Conservation (phyloP, 805 yeast species). For the Vanderwaltozyma yarrowii region DNA sequence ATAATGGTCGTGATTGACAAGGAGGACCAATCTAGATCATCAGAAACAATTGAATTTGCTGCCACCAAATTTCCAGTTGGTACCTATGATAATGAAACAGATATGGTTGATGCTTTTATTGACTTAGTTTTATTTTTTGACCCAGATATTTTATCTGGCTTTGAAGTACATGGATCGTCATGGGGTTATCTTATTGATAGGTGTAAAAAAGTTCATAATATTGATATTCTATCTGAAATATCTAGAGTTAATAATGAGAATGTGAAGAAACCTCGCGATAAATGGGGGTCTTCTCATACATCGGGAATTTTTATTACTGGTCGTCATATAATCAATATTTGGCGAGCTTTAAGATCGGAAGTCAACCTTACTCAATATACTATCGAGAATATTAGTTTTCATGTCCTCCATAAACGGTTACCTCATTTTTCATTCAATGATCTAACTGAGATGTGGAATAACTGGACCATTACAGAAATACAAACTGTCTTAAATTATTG, state of each 20-base stretch:
- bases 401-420: conserved; percentile 52
- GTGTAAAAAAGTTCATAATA: conserved; percentile 33
- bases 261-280: conserved; percentile 47
- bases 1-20: conserved; percentile 17
- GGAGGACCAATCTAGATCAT: conserved; percentile 2
- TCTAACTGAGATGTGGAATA: conserved; percentile 40
- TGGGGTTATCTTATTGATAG: conserved; percentile 89
- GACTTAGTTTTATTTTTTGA: conserved; percentile 52
- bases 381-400: conserved; percentile 64
- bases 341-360: conserved; percentile 67
- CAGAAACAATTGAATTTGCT: conserved; percentile 7
- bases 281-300: conserved; percentile 78
- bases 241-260: conserved; percentile 47
- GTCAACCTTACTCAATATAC: conserved; percentile 57
- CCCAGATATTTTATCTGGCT: conserved; percentile 85
- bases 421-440: conserved; percentile 48
- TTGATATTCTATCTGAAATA: conserved; percentile 47
- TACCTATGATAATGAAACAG: conserved; percentile 43
- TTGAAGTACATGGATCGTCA: conserved; percentile 65
- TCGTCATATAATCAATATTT: conserved; percentile 71
- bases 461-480: conserved; percentile 19
- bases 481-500: conserved; percentile 38
- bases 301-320: conserved; percentile 64
- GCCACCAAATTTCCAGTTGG: conserved; percentile 27
- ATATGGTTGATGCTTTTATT: conserved; percentile 46